These are phyloP conservation scores for Thyridium curvatum DNA, from an alignment of 2,329 filamentous ascomycete genomes.

Conservation along the genomic window DNA sequence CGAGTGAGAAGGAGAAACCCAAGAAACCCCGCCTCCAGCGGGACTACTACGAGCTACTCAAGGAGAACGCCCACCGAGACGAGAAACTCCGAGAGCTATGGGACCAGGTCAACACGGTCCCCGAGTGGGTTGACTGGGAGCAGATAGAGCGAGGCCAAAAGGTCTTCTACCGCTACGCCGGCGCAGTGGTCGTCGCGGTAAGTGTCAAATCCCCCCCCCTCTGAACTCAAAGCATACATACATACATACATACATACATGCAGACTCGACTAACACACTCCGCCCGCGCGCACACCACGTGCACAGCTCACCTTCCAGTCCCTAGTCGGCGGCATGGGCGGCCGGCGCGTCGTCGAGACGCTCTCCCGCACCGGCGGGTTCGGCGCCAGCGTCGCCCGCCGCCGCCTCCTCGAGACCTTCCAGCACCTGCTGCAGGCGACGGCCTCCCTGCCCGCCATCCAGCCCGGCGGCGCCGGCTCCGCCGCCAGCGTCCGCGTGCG, in stretches of 20 bases:
- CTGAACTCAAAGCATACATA: too few relatives aligned
- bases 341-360: slow-evolving; percentile 67
- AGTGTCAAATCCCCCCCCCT: slow-evolving; percentile 53
- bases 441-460: slow-evolving; percentile 54
- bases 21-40: background rate
- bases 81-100: slow-evolving; percentile 52
- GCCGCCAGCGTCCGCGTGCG: slow-evolving; percentile 61
- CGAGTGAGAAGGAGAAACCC: too few relatives aligned
- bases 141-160: slow-evolving; percentile 70
- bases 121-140: slow-evolving; percentile 72
- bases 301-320: slow-evolving; percentile 57
- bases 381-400: slow-evolving; percentile 57
- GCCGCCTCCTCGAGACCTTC: slow-evolving; percentile 61
- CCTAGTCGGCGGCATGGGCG: slow-evolving; percentile 64
- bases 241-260: too few relatives aligned
- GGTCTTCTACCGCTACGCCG: slow-evolving; percentile 71
- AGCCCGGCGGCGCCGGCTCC: slow-evolving; percentile 62
- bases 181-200: slow-evolving; percentile 56
- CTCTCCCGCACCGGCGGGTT: slow-evolving; percentile 71
- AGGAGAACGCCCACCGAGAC: slow-evolving; percentile 50
- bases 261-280: too few relatives aligned
- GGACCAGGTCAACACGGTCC: slow-evolving; percentile 59
- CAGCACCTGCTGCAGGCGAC: slow-evolving; percentile 72
- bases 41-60: slow-evolving; percentile 35
- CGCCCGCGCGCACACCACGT: background rate